Evolutionary conservation across 768 basidiomycete genomes (phyloP), one percentile per base, ranked within the genome.

Genomic region (Pleurotus ostreatus): DNA sequence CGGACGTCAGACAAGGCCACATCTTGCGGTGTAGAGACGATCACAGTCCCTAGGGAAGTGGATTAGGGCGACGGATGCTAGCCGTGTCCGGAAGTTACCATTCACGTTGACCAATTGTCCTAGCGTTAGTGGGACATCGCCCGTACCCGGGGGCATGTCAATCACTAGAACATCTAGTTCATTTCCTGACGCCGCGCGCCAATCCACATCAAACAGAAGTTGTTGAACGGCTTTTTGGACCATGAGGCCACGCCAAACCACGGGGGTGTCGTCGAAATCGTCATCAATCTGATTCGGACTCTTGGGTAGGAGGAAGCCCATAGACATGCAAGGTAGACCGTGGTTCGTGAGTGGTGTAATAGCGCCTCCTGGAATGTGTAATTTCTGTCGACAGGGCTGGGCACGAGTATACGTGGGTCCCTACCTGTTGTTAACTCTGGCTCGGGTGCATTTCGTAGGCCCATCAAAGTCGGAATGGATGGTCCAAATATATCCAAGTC

Each of bases 191-290:
- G 69, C 68, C 13, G 73, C 66, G 7, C 65, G 66, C 95, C 96
- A 98, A 68, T 98, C 95, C 4, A 97, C 93, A 61, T 98, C 94
- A 64, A 99, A 98, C 1, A 98, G 79, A 0, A 98, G 78, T 66
- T 98, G 95, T 67, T 98, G 95, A 0, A 95, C 93, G 22, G 95
- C 94, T 66, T 98, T 98, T 72, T 96, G 94, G 1, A 98, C 96
- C 96, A 98, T 98, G 18, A 97, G 80, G 2, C 96, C 96, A 22
- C 96, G 81, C 96, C 96, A 99, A 26, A 96, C 92, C 30, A 98
- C 79, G 0, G 94, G 86, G 0, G 85, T 84, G 65, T 95, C 92
- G 37, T 78, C 78, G 54, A 78, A 78, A 2, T 80, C 73, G 43
- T 74, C 73, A 13, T 13, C 43, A 8, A 9, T 6, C 7, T 44